Conservation (phyloP, 176 grass and related monocot species). For the Zea luxurians region DNA sequence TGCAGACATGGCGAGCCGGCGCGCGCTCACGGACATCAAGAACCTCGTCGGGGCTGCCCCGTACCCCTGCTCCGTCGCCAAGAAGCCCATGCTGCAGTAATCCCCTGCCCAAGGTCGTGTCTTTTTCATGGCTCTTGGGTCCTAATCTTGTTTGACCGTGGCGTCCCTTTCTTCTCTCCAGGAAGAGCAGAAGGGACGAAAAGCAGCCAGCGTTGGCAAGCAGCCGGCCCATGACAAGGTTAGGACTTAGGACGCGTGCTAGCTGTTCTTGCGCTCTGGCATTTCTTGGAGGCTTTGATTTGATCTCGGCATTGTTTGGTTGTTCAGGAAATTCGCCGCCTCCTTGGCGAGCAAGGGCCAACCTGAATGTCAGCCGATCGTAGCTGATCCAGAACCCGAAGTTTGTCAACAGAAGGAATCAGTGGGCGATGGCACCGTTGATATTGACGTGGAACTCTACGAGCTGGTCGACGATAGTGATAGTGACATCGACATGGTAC, state of each 20-base stretch:
- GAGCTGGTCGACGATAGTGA: not conserved
- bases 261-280: not conserved
- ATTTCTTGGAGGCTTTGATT: slow-evolving; percentile 20
- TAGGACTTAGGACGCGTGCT: slow-evolving; percentile 29
- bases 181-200: slow-evolving; percentile 40
- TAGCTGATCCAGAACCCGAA: not conserved
- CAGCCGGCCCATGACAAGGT: slow-evolving; percentile 70
- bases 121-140: slow-evolving; percentile 30
- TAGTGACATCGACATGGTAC: slow-evolving; percentile 59
- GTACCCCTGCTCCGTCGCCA: slow-evolving; percentile 42
- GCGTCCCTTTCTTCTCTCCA: slow-evolving; percentile 25
- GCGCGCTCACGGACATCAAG: slow-evolving; percentile 69
- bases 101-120: slow-evolving; percentile 12
- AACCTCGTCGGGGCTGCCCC: slow-evolving; percentile 47
- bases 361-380: slow-evolving; percentile 30
- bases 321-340: slow-evolving; percentile 59
- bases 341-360: slow-evolving; percentile 45
- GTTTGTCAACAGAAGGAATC: slow-evolving; percentile 28
- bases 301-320: slow-evolving; percentile 6
- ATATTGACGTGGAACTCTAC: slow-evolving; percentile 26
- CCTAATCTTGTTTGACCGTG: slow-evolving; percentile 28
- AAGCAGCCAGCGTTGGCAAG: slow-evolving; percentile 25
- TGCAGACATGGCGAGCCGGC: slow-evolving; percentile 64
- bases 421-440: not conserved
- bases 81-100: slow-evolving; percentile 67